A percentile compares a stretch with the other conserved stretches of the same genome.
Evolutionary conservation across 73 alveolate genomes (phyloP).

Genomic region (Paramecium biaurelia): DNA sequence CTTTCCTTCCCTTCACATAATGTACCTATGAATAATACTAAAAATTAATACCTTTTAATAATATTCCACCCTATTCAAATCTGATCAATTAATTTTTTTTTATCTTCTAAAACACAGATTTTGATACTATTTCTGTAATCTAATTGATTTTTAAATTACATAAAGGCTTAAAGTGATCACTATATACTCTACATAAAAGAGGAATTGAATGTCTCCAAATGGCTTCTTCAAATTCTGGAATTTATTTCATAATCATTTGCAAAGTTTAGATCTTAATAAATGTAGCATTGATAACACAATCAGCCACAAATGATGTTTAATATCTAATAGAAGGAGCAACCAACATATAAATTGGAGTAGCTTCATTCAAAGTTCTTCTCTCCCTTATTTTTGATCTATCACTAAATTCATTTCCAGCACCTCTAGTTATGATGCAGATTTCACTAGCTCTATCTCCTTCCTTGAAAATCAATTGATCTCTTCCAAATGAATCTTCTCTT

Average conservation of each 20-base stretch:
- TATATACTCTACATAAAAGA: background rate
- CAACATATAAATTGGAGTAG: slow-evolving; percentile 32
- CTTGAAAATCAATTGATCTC: slow-evolving; percentile 28
- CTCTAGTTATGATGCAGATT: slow-evolving; percentile 45
- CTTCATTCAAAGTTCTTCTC: background rate
- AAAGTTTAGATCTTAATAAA: background rate
- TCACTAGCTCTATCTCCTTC: slow-evolving; percentile 56
- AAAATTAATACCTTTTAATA: background rate
- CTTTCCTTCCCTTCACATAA: background rate
- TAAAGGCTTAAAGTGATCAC: slow-evolving; percentile 3
- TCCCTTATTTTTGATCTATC: background rate
- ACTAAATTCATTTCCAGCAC: slow-evolving; percentile 53
- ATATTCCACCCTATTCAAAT: background rate
- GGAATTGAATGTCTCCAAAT: background rate
- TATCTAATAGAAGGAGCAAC: slow-evolving; percentile 55
- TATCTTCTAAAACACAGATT: background rate
- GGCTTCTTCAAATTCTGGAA: slow-evolving; percentile 6
- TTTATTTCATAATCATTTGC: background rate
- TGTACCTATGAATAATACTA: background rate
- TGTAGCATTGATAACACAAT: slow-evolving; percentile 42
- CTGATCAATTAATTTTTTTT: background rate
- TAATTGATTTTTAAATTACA: background rate
- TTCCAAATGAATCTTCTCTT: slow-evolving; percentile 36
- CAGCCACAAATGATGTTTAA: slow-evolving; percentile 52
- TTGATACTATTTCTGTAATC: background rate